Evolutionary conservation across 2,329 filamentous ascomycete genomes (phyloP), one percentile per base, ranked within the genome.

Genomic region (Fusarium multiceps): DNA sequence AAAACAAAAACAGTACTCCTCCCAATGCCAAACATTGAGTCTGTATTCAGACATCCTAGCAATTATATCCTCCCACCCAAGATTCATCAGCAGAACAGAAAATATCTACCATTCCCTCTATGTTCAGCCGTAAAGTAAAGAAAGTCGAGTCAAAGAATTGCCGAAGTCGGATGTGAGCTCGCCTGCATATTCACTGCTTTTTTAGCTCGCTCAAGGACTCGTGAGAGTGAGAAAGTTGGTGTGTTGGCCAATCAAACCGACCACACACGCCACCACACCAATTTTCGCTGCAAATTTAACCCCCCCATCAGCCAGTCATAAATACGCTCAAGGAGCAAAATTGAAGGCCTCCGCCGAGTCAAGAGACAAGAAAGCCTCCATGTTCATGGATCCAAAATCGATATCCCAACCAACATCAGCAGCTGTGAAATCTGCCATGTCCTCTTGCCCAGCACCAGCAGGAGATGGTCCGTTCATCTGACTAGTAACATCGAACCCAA

Each of bases 311-410:
- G 7, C 9, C 23, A 20, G 18, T n/a, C 28, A 21, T 14, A n/a
- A 18, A n/a, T 25, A 30, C 14, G 25, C 13, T 60, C 41, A 74
- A 40, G 66, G 59, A 10, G 69, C 68, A 63, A 74, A 76, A 40
- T 72, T 74, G 34, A 74, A 75, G 12, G 63, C 64, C 41, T 75
- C 75, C 23, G 70, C 66, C 18, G 76, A 66, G 21, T 78, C 76
- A 21, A 78, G 73, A 27, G 76, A 78, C 42, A 78, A 42, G 45
- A 78, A 78, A 1, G 76, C 74, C 47, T 78, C 76, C 73, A 78
- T 77, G 42, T 78, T 77, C 74, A 76, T 78, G 7, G 71, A 74
- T 9, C 72, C 74, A 62, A 78, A 78, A 59, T 78, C 74, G 51
- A 77, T 74, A 23, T 76, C 69, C 72, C 76, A 76, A 4, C 76